Evolutionary conservation across 768 basidiomycete species (phyloP).

Genomic region (Termitomyces eurrhizus): DNA sequence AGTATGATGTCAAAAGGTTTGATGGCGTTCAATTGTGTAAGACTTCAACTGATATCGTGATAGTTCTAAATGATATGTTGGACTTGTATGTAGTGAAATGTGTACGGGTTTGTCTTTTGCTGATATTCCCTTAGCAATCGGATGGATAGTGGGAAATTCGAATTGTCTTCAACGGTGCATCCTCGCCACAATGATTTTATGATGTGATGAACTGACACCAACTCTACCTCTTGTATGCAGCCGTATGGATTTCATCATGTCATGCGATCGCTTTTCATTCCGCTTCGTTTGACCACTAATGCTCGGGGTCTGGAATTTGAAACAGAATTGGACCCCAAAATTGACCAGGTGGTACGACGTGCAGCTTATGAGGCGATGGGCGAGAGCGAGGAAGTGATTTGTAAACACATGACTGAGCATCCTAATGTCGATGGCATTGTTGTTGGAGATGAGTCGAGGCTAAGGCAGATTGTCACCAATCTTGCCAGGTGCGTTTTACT

Average conservation of each 20-base stretch:
- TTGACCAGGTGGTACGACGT: constrained; percentile 62
- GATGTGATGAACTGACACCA: constrained; percentile 3
- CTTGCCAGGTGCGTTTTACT: constrained; percentile 57
- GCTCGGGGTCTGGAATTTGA: constrained; percentile 64
- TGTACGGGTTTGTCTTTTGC: constrained; percentile 1
- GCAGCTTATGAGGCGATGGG: constrained; percentile 61
- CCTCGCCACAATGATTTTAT: not conserved
- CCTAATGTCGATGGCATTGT: constrained; percentile 64
- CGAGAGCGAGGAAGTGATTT: constrained; percentile 37
- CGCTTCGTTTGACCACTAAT: constrained; percentile 63
- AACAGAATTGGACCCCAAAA: constrained; percentile 62
- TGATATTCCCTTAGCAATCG: constrained; percentile 51
- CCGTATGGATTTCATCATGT: constrained; percentile 79
- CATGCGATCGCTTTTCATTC: constrained; percentile 69
- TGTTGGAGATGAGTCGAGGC: constrained; percentile 77
- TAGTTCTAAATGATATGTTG: constrained; percentile 75
- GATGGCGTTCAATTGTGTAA: constrained; percentile 13
- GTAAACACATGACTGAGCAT: constrained; percentile 36
- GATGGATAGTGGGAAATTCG: constrained; percentile 85
- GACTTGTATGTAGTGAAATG: constrained; percentile 54
- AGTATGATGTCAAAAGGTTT: constrained; percentile 86
- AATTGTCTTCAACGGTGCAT: constrained; percentile 53
- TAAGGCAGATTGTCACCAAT: constrained; percentile 81
- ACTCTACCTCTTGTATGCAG: constrained; percentile 22
- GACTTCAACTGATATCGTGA: not conserved